Base-by-base conservation (phyloP, 2,329 filamentous ascomycete species). In the Boeremia lycopersici region DNA sequence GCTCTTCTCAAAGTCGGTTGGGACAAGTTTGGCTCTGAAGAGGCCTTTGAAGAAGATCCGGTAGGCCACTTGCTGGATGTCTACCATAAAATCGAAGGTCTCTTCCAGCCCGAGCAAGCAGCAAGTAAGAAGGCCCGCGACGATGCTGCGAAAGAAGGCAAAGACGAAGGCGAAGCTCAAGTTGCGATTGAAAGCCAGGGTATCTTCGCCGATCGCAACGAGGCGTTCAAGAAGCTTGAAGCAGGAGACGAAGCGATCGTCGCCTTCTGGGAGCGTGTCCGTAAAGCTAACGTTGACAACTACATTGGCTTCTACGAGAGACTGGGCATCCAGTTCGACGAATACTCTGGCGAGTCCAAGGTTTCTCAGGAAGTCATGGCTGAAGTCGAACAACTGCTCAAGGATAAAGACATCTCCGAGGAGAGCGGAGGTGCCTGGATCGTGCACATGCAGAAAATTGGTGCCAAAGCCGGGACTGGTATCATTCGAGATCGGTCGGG, bases 401-500 rank as follows among this genome's bases (percentile, higher is more conserved):
- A 82, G 53, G 84, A 88, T 15, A 87, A 84, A 73, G 81, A 81
- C 0, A 81, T 93, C 29, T 85, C 84, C 2, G 84, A 89, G 67
- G 86, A 89, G 70, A 86, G 87, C 25, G 82, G 89, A n/a, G 88
- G 89, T 35, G 88, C 89, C 41, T 82, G 86, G 63, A 84, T 92
- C 52, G 82, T 93, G 52, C 86, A 92, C 73, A 90, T 92, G 69
- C 78, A 82, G 48, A 86, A 89, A 70, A 84, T 88, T 55, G 80
- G 89, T 1, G 90, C 89, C 78, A 85, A 83, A 55, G 82, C 91
- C 10, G 89, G 88, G 64, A 86, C 85, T 68, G 84, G 88, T 25
- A 83, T 92, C 48, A 83, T 92, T 54, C 84, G 87, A 61, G 89
- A 90, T 77, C 85, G 84, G 62, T 87, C 90, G 60, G 89, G 89